Percentiles rank a stretch among this genome's conserved stretches.
Conservation (phyloP, 2,329 filamentous ascomycete species). For the Clarireedia monteithiana region DNA sequence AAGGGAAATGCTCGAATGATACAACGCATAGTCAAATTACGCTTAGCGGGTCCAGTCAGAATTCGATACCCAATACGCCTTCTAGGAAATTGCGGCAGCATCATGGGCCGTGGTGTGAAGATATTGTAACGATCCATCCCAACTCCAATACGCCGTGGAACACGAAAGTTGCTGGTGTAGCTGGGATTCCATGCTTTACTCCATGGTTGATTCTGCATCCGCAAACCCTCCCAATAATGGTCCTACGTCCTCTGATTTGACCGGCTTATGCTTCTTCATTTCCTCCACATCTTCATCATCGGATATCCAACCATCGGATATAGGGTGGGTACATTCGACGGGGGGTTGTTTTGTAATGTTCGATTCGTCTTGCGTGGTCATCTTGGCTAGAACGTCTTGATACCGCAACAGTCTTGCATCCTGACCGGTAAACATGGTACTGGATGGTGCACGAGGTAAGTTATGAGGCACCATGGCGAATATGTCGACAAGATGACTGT, state of each 20-base stretch:
- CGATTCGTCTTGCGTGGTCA: conserved; percentile 41
- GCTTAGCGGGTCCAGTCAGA: conserved; percentile 30
- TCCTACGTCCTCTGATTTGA: conserved; percentile 29
- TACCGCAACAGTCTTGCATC: conserved; percentile 50
- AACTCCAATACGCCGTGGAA: conserved; percentile 27
- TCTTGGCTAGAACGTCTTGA: conserved; percentile 53
- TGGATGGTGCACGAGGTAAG: conserved; percentile 29
- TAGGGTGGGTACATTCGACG: conserved; percentile 18
- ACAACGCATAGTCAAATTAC: conserved; percentile 30
- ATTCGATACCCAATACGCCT: conserved; percentile 22
- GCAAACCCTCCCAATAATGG: conserved; percentile 29
- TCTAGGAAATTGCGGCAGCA: conserved; percentile 18
- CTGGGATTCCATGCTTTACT: conserved; percentile 21
- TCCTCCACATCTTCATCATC: conserved; percentile 28
- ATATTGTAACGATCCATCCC: conserved; percentile 22
- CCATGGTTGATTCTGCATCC: conserved; percentile 27
- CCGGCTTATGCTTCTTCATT: conserved; percentile 20
- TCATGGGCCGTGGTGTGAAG: conserved; percentile 19
- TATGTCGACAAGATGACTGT: conserved; percentile 59
- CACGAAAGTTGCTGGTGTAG: conserved; percentile 16
- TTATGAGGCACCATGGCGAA: conserved; percentile 55
- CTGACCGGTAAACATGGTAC: conserved; percentile 41
- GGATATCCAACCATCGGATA: conserved; percentile 38
- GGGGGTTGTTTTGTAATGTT: conserved; percentile 28
- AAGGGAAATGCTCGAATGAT: conserved; percentile 29